A percentile compares a stretch with the other conserved stretches of the same genome.
Evolutionary conservation across 352 stramenopile genomes (phyloP).

Genomic region (Pythium chondricola): DNA sequence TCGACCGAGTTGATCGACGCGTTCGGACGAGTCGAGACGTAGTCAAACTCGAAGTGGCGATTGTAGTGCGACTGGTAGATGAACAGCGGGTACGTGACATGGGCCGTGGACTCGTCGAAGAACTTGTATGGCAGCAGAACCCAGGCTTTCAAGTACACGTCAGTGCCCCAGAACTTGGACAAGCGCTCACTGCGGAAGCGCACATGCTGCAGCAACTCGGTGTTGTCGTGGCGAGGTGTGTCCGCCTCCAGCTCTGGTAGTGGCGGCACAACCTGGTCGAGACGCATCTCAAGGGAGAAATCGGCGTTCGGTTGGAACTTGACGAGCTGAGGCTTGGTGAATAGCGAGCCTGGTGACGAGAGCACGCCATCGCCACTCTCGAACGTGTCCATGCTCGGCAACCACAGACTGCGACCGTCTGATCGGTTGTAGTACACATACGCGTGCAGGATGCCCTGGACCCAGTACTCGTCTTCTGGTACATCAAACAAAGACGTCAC

Average conservation of each 20-base stretch:
- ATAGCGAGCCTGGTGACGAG: conserved; percentile 51
- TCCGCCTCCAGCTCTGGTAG: conserved; percentile 25
- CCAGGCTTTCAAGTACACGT: conserved; percentile 67
- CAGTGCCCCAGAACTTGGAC: conserved; percentile 62
- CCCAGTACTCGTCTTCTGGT: conserved; percentile 49
- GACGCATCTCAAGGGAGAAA: conserved; percentile 35
- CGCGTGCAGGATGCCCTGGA: conserved; percentile 52
- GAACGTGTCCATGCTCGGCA: conserved; percentile 51
- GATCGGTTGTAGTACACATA: conserved; percentile 64
- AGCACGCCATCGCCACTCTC: conserved; percentile 49
- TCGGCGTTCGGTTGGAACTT: conserved; percentile 19
- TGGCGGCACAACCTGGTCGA: conserved; percentile 39
- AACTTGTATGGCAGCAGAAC: conserved; percentile 64
- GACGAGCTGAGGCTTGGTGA: conserved; percentile 43
- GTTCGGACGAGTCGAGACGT: conserved; percentile 23
- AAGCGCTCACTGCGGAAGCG: conserved; percentile 50
- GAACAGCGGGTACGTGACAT: conserved; percentile 67
- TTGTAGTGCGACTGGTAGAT: conserved; percentile 77
- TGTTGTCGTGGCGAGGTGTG: conserved; percentile 15
- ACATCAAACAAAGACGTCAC: conserved; percentile 35
- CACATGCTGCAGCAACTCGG: conserved; percentile 64
- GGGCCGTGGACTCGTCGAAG: conserved; percentile 34
- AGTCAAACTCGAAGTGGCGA: conserved; percentile 56
- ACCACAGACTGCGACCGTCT: conserved; percentile 34
- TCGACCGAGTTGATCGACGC: conserved; percentile 17